Percentiles rank a stretch among this genome's conserved stretches.
Conservation (phyloP, 352 stramenopile genomes). For the Pythium graminicola region DNA sequence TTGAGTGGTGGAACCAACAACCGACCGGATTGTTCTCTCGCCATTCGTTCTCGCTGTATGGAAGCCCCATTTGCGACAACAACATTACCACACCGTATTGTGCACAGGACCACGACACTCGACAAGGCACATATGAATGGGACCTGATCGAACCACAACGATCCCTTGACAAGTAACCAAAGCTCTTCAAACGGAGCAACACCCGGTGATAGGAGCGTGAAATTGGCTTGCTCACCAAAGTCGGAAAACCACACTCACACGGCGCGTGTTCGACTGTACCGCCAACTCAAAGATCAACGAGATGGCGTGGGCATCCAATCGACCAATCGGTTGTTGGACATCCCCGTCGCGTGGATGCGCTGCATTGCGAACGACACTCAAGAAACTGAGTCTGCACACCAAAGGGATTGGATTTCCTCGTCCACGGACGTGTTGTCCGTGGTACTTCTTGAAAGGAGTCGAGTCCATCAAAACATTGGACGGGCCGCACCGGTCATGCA, state of each 20-base stretch:
- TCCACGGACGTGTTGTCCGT: background rate
- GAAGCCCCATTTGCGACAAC: constrained; percentile 2
- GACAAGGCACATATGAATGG: constrained; percentile 2
- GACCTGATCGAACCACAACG: constrained; percentile 8
- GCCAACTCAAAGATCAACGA: background rate
- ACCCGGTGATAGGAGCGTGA: no score
- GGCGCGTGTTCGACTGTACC: background rate
- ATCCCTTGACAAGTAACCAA: constrained; percentile 5
- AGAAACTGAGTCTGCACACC: background rate
- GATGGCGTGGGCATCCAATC: background rate
- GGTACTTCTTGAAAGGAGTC: background rate
- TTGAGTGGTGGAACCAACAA: background rate
- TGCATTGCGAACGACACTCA: background rate
- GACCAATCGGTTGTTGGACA: background rate
- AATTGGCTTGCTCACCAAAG: no score
- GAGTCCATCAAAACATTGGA: background rate
- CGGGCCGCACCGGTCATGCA: background rate
- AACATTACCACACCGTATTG: background rate
- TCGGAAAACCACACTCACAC: background rate
- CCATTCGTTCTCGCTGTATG: constrained; percentile 3
- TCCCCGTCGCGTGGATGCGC: background rate
- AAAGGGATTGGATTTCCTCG: background rate
- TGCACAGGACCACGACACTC: background rate
- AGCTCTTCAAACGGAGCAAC: no score
- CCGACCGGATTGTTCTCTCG: background rate